Evolutionary conservation across 2,329 filamentous ascomycete species (phyloP), one percentile per base, ranked within the genome.

Genomic region (Blastomyces parvus): DNA sequence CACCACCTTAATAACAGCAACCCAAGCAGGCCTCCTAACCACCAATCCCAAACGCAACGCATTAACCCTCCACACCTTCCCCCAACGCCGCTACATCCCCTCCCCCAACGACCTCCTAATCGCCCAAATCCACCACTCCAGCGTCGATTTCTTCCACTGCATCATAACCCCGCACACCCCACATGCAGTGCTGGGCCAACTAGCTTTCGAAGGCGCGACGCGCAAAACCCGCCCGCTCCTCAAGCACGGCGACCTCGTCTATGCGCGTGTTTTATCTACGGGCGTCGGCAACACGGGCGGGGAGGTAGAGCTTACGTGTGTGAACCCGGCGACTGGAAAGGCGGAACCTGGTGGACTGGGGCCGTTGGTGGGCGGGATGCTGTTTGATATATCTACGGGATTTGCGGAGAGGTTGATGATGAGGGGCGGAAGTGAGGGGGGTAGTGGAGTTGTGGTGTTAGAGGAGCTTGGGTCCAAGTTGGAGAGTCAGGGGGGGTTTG

Each of bases 131-230:
- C 85, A 89, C 71, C 89, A 88, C 74, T 87, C 86, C 62, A 83
- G 86, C 60, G 81, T 82, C 63, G 94, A 97, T 69, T 83, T 84
- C 73, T 97, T 90, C 81, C 87, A 89, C 75, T 91, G 91, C 74
- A 82, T 83, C 68, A 82, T 97, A 61, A 88, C 90, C 36, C 82
- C 83, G 9, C 79, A 86, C 70, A 83, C 82, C 6, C 77, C 82
- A 0, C 76, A 78, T 65, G 91, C 89, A 0, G 80, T 89, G 22
- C 85, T 97, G 0, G 91, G 90, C 0, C 89, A 96, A 68, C 83
- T 97, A 25, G 86, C 91, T n/a, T 99, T 99, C 74, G 93, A 97
- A 76, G 86, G 87, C 66, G 94, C 91, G 22, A 91, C 88, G 55
- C 94, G 92, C 76, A 97, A 97, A 79, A 96, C 90, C 2, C 84